These are phyloP conservation scores for Daldinia sp. DNA, from an alignment of 2,329 filamentous ascomycete genomes.

Conservation along the genomic window DNA sequence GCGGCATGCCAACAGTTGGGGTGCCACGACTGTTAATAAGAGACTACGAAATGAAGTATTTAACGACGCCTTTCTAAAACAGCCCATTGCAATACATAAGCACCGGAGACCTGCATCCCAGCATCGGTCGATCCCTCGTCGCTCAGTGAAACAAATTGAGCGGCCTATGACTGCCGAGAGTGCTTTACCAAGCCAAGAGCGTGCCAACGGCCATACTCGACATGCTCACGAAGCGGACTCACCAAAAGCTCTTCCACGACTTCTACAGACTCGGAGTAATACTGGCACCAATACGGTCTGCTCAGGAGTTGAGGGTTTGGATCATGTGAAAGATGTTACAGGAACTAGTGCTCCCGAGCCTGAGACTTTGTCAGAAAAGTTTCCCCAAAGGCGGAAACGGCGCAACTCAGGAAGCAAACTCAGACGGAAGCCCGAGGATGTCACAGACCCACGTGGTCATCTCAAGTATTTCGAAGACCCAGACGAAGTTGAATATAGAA, in stretches of 20 bases:
- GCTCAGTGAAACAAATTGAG: conserved; percentile 58
- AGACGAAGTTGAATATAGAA: conserved; percentile 83
- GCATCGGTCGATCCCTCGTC: conserved; percentile 72
- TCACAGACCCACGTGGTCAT: conserved; percentile 77
- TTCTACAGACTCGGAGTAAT: conserved; percentile 54
- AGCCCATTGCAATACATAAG: conserved; percentile 83
- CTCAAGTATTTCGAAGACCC: conserved; percentile 93
- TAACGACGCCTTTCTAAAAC: conserved; percentile 89
- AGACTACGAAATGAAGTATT: conserved; percentile 90
- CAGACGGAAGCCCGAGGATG: conserved; percentile 77
- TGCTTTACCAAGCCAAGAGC: conserved; percentile 30
- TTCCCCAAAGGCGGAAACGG: conserved; percentile 66
- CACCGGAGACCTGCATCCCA: conserved; percentile 73
- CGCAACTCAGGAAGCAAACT: conserved; percentile 91
- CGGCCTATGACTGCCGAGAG: conserved; percentile 60
- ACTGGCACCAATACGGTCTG: conserved; percentile 48
- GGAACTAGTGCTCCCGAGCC: conserved; percentile 75
- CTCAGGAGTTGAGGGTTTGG: conserved; percentile 53
- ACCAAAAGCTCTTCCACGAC: conserved; percentile 42
- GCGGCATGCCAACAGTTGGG: conserved; percentile 78
- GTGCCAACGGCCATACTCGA: conserved; percentile 15
- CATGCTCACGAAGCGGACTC: conserved; percentile 39
- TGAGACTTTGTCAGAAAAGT: conserved; percentile 63
- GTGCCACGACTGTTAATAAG: conserved; percentile 91
- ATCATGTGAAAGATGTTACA: conserved; percentile 66